Evolutionary conservation across 2,329 filamentous ascomycete genomes (phyloP), one percentile per base, ranked within the genome.

Genomic region (Sporothrix luriei): DNA sequence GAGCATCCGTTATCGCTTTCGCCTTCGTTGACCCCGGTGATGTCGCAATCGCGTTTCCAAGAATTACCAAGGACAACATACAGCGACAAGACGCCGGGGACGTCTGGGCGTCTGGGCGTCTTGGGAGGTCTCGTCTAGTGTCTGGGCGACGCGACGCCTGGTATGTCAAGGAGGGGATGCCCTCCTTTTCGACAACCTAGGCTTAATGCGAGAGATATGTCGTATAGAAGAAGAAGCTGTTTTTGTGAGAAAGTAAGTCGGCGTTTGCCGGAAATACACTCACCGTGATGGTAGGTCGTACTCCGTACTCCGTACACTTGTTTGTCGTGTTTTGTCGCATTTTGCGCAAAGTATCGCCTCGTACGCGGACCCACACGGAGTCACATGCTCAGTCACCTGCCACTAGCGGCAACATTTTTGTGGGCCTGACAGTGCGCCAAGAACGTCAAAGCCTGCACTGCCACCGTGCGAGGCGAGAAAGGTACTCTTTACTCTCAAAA

Each of bases 91-190:
- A 52, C n/a, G 33, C 21, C 14, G 21, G 38, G 33, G 40, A 59
- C 10, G 33, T 59, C 55, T 59, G 33, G 54, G n/a, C 26, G 29
- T 57, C 54, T 38, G 33, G 57, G 48, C 26, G 48, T 61, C 66
- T 68, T 68, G 66, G 65, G 21, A 26, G 16, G 57, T 33, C 48
- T 64, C 57, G 46, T 57, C 48, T 69, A 64, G 68, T 46, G 68
- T 40, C 68, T 69, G 21, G 68, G 68, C 68, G 26, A 24, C 10
- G 24, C 40, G 29, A 6, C 21, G n/a, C 16, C 26, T 64, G 46
- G 4, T 64, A 62, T 62, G 38, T 62, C 57, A 21, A 38, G 43
- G 57, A 46, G 38, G 57, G 43, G 57, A 46, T 40, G 10, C 57
- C 55, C 55, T 57, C 38, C 19, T 43, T 43, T 40, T 33, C 33